phyloP scores from a whole-genome alignment of 2,329 filamentous ascomycete genomes.

The Fonsecaea nubica region DNA sequence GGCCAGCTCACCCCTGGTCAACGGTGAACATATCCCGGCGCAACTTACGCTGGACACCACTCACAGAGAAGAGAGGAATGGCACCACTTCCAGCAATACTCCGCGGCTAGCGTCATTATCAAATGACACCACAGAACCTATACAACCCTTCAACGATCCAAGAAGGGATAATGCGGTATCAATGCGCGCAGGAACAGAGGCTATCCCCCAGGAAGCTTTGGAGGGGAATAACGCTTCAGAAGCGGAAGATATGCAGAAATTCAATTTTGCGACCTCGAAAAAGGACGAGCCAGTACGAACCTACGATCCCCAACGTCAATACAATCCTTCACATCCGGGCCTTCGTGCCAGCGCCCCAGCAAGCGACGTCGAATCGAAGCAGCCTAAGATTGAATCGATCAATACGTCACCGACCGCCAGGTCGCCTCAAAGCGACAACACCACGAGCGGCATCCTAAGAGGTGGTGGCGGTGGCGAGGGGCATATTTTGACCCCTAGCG shows the following conservation, averaged over 20 bases:
- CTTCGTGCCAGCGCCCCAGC: slow-evolving; percentile 34
- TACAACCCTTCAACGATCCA: slow-evolving; percentile 30
- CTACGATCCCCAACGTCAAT: slow-evolving; percentile 32
- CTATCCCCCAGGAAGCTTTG: slow-evolving; percentile 29
- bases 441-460: slow-evolving; percentile 17
- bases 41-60: slow-evolving; percentile 13
- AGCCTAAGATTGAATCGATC: slow-evolving; percentile 7
- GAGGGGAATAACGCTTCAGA: slow-evolving; percentile 18
- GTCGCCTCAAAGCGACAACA: slow-evolving; percentile 21
- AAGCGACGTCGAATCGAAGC: slow-evolving; percentile 24
- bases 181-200: slow-evolving; percentile 39
- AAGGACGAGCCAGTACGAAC: slow-evolving; percentile 36
- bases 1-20: slow-evolving; percentile 16
- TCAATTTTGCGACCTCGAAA: slow-evolving; percentile 38
- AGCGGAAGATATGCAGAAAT: slow-evolving; percentile 28
- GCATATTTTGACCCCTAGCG: slow-evolving; percentile 30
- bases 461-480: slow-evolving; percentile 28
- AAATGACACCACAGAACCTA: slow-evolving; percentile 19
- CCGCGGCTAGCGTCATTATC: slow-evolving; percentile 16
- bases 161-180: slow-evolving; percentile 35
- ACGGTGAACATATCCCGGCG: slow-evolving; percentile 24
- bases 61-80: slow-evolving; percentile 7
- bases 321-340: slow-evolving; percentile 25
- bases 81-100: slow-evolving; percentile 20
- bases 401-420: slow-evolving; percentile 16